Conservation (phyloP, 148 eudicot species). For the Fallopia convolvulus region DNA sequence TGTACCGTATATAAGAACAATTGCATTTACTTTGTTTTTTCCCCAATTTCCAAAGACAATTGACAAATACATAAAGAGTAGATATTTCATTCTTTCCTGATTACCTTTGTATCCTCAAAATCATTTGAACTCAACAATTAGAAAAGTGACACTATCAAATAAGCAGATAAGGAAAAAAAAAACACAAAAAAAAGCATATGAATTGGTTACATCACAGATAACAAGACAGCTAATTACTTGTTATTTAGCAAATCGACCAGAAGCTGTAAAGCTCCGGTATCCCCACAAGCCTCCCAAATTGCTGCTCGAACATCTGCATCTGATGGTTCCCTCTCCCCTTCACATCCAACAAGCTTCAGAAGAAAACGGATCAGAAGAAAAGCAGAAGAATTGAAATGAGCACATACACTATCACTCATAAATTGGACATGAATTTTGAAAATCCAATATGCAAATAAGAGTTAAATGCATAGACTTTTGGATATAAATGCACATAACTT, state of each 20-base stretch:
- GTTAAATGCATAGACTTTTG: no score
- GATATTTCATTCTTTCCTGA: no score
- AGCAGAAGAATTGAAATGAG: not conserved
- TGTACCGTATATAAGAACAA: no score
- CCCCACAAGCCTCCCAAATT: conserved; percentile 95
- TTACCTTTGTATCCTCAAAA: not conserved
- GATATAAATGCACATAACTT: not conserved
- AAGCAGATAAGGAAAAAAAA: not conserved
- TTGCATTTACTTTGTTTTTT: not conserved
- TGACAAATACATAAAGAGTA: not conserved
- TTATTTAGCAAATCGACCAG: conserved; percentile 80
- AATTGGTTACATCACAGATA: not conserved
- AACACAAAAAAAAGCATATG: not conserved
- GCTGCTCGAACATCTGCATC: conserved; percentile 87
- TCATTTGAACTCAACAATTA: not conserved
- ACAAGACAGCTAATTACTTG: conserved; percentile 33
- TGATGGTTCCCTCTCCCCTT: conserved; percentile 67
- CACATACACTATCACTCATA: not conserved
- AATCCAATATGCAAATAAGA: not conserved
- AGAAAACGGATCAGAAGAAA: not conserved
- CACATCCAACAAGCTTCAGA: conserved; percentile 68
- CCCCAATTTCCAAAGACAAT: not conserved
- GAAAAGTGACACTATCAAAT: not conserved
- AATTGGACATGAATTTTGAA: not conserved
- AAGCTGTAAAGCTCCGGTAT: conserved; percentile 89